Percentiles rank a stretch among this genome's conserved stretches.
Evolutionary conservation across 2,329 filamentous ascomycete species (phyloP).

Genomic region (Ambrosiella cleistominuta): DNA sequence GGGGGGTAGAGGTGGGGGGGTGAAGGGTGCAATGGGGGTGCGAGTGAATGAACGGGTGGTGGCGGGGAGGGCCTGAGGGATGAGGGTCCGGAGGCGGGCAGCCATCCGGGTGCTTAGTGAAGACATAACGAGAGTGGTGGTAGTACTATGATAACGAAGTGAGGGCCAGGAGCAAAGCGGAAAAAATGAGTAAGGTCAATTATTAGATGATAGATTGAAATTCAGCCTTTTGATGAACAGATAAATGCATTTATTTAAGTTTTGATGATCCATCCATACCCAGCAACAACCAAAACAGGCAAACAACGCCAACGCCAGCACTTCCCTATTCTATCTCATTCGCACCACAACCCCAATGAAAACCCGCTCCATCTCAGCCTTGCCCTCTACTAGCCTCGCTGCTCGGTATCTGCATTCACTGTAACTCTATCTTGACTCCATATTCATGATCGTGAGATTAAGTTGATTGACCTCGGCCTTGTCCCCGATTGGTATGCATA

Average conservation of each 20-base stretch:
- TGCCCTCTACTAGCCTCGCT: not conserved
- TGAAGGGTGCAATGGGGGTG: not conserved
- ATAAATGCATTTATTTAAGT: not conserved
- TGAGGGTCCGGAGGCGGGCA: not conserved
- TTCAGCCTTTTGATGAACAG: not conserved
- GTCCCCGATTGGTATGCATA: too few species aligned
- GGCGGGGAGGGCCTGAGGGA: not conserved
- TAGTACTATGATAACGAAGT: too few species aligned
- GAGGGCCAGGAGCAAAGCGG: too few species aligned
- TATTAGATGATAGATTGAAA: too few species aligned
- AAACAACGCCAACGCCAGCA: not conserved
- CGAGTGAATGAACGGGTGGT: not conserved
- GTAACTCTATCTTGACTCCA: too few species aligned
- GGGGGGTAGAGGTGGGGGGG: constrained; percentile 15
- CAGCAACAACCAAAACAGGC: not conserved
- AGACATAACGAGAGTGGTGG: not conserved
- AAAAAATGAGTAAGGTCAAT: too few species aligned
- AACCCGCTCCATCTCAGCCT: not conserved
- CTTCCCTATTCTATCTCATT: not conserved
- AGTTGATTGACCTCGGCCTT: too few species aligned
- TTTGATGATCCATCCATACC: not conserved
- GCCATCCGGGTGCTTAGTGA: not conserved
- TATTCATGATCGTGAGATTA: too few species aligned
- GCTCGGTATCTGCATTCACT: too few species aligned
- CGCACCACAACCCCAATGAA: not conserved